Evolutionary conservation across 2,329 filamentous ascomycete genomes (phyloP), one percentile per base, ranked within the genome.

Genomic region (Hypomyces rosellus): DNA sequence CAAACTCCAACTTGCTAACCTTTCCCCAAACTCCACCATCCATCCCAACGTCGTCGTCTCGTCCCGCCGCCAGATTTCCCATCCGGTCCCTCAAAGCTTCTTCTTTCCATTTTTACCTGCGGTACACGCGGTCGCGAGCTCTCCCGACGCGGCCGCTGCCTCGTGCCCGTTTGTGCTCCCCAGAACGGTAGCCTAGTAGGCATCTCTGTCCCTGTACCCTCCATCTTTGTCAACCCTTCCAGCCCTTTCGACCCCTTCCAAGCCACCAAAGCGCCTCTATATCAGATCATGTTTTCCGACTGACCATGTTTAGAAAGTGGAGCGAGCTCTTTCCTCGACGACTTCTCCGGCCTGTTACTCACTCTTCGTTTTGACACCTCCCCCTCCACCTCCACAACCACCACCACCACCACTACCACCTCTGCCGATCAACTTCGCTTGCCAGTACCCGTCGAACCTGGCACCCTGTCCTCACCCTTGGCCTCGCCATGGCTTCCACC

Each of bases 401-500:
- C n/a, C n/a, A n/a, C n/a, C n/a, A n/a, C n/a, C 38, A 34, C 14
- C 16, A 25, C 46, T 13, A 48, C 25, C 33, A 52, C 44, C 41
- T 46, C 46, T 46, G 51, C 54, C 54, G 51, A 61, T 59, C 36
- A 38, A 15, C 14, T 11, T 36, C 22, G 16, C 36, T 18, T 34
- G 36, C 13, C 38, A 8, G 33, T 18, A 18, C 30, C 33, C 40
- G 47, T 30, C 22, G 38, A 43, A 33, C 46, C 46, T 39, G 6
- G 15, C 33, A 13, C 20, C 16, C 40, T 12, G 12, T 12, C 43
- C 13, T 12, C 43, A 43, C 44, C 15, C 33, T 37, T 33, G n/a
- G 18, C 38, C 36, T 46, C 37, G 50, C 49, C 55, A 96, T 96
- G 91, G 87, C 91, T 54, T 92, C 90, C 58, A 77, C 84, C 59